Evolutionary conservation across 257 asterid species (phyloP), one percentile per base, ranked within the genome.

Genomic region (Penstemon eatonii): DNA sequence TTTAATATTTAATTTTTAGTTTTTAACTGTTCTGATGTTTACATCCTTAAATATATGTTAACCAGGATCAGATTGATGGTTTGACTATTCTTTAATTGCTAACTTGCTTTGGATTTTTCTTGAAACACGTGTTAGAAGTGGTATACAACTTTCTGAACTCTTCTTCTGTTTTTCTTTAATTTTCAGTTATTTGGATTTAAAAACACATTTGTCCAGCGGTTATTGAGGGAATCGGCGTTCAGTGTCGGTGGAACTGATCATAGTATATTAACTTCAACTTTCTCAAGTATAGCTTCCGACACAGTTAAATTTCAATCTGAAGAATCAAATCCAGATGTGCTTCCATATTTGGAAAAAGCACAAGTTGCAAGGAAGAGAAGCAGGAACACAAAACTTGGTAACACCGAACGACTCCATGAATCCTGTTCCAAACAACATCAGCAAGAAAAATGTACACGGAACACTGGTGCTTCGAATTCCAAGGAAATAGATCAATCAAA

Each of bases 111-210:
- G 61, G 33, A 55, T 69, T 72, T 53, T 46, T 11, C 61, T 47
- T 45, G 49, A 42, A 71, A 60, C 62, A 43, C 11, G 42, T 73
- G 57, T 54, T 65, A 52, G 15, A 71, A 40, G 13, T 60, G 66
- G 55, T 19, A 13, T 46, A 13, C n/a, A 9, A 70, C 65, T 52
- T 63, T 19, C 50, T 58, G 18, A 46, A 54, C 13, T 38, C 49
- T 65, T 63, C 65, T 69, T 61, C 47, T 45, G 67, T 25, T 57
- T 62, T 73, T 54, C 52, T 77, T 65, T 68, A 13, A 57, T 66
- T 46, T 78, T 75, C 95, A 93, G 99, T 82, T 91, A 70, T 93
- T 88, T 54, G 99, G 99, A 63, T 90, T 93, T 82, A 90, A 81
- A 70, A 91, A 87, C 83, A 80, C 92, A 50, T 85, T 83, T 77